phyloP scores from a whole-genome alignment of 1,284 basidiomycete species.

The Apiotrichum sp. region DNA sequence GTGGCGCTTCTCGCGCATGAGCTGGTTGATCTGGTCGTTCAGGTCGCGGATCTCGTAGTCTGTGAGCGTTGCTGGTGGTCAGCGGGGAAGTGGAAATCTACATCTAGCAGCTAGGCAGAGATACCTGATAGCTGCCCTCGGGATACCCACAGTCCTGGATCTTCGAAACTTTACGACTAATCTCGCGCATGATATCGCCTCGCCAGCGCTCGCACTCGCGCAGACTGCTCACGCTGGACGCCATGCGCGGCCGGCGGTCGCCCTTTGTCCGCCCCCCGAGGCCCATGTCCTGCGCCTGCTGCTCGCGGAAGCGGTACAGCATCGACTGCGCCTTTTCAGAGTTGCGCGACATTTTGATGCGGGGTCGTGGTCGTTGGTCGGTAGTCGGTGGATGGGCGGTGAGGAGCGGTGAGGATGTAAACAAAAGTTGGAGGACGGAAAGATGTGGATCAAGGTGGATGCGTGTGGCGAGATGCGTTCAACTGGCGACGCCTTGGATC shows the following conservation, averaged over 20 bases:
- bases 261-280: constrained; percentile 61
- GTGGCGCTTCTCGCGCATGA: constrained; percentile 89
- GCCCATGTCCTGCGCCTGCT: constrained; percentile 91
- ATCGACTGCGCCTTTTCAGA: constrained; percentile 97
- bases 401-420: too few species aligned
- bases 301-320: constrained; percentile 97
- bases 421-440: too few species aligned
- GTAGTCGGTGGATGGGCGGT: too few species aligned
- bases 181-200: constrained; percentile 88
- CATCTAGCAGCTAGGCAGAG: neutral
- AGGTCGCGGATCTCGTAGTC: constrained; percentile 95
- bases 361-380: neutral
- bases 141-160: constrained; percentile 80
- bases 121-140: neutral
- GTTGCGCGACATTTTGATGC: constrained; percentile 68
- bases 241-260: constrained; percentile 81
- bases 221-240: constrained; percentile 80
- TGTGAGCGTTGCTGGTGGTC: constrained; percentile 66
- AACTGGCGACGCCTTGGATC: too few species aligned
- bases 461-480: too few species aligned
- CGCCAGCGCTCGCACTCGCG: constrained; percentile 93
- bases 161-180: constrained; percentile 92
- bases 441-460: too few species aligned
- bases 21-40: constrained; percentile 97
- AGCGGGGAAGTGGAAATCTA: neutral